phyloP scores from a whole-genome alignment of 345 rosid species.

The Brassica rapa region DNA sequence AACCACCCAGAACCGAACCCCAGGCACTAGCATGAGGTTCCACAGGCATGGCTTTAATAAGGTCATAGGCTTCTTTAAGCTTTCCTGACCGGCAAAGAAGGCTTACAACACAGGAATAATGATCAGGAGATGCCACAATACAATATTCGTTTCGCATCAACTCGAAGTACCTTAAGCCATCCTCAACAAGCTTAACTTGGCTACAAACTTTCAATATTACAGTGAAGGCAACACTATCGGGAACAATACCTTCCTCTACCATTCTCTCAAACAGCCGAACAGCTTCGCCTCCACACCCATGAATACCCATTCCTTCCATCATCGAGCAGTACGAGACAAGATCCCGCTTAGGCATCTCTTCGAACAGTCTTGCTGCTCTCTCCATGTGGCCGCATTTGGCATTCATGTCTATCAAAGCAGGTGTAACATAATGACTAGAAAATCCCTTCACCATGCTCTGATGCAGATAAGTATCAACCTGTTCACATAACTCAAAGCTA shows the following conservation, averaged over 20 bases:
- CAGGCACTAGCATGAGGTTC: slow-evolving; percentile 63
- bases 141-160: slow-evolving; percentile 51
- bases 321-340: slow-evolving; percentile 60
- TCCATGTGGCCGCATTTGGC: slow-evolving; percentile 75
- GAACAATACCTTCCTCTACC: slow-evolving; percentile 62
- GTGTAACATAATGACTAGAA: slow-evolving; percentile 49
- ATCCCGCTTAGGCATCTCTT: slow-evolving; percentile 53
- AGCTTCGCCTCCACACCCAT: slow-evolving; percentile 53
- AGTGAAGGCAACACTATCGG: slow-evolving; percentile 72
- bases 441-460: slow-evolving; percentile 40
- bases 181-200: slow-evolving; percentile 57
- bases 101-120: slow-evolving; percentile 69
- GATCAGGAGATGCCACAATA: slow-evolving; percentile 58
- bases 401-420: slow-evolving; percentile 78
- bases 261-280: slow-evolving; percentile 55
- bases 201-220: slow-evolving; percentile 65
- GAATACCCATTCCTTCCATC: slow-evolving; percentile 68
- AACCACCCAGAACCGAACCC: slow-evolving; percentile 73
- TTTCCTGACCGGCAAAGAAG: slow-evolving; percentile 66
- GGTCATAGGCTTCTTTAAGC: slow-evolving; percentile 55
- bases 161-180: slow-evolving; percentile 57
- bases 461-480: slow-evolving; percentile 57
- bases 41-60: slow-evolving; percentile 56
- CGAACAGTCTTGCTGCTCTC: slow-evolving; percentile 57
- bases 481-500: slow-evolving; percentile 55